Evolutionary conservation across 164 flowering plant species (phyloP).

Genomic region (Vitis rotundifolia): DNA sequence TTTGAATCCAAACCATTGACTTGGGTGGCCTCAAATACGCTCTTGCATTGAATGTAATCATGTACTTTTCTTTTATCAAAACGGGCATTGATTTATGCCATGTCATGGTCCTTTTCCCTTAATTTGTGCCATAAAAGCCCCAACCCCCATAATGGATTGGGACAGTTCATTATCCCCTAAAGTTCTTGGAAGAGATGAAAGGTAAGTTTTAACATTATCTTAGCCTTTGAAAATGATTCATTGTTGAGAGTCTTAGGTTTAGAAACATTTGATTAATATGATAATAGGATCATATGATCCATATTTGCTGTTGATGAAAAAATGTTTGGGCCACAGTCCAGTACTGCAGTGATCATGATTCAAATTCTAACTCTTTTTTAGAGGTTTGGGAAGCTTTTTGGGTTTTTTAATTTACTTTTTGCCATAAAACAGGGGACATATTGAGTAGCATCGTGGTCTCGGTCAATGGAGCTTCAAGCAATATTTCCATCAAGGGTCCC

Average conservation of each 20-base stretch:
- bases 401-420: background rate
- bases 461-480: background rate
- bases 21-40: background rate
- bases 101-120: background rate
- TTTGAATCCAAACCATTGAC: background rate
- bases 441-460: background rate
- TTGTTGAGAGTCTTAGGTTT: background rate
- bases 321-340: background rate
- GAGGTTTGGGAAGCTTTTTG: background rate
- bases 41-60: background rate
- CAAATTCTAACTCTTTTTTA: background rate
- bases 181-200: background rate
- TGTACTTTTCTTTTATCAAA: background rate
- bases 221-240: background rate
- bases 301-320: background rate
- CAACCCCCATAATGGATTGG: background rate
- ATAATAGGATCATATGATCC: background rate
- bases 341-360: background rate
- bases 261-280: background rate
- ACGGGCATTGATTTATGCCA: background rate
- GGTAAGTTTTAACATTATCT: background rate
- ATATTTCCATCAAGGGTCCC: background rate
- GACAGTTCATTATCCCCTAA: background rate
- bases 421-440: conserved; percentile 1
- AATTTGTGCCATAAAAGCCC: background rate